These are phyloP conservation scores for Penicillium sp. DNA, from an alignment of 2,329 filamentous ascomycete genomes.

Conservation along the genomic window DNA sequence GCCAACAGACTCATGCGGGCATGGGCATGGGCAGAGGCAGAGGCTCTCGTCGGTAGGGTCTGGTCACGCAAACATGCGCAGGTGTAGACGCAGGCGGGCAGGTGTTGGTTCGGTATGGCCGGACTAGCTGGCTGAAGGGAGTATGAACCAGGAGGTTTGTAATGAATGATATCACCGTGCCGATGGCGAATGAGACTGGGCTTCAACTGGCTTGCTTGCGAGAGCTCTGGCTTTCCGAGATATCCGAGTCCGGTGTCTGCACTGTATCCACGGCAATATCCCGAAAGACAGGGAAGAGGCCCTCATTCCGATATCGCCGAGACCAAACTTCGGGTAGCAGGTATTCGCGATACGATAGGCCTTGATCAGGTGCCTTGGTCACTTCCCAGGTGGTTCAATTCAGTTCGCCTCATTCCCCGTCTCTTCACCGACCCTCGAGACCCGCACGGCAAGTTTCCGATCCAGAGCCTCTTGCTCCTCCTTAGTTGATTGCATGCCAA, in stretches of 20 bases:
- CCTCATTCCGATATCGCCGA: neutral
- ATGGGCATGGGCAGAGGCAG: neutral
- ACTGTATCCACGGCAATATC: neutral
- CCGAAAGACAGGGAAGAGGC: neutral
- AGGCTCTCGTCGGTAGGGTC: neutral
- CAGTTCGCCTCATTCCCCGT: constrained; percentile 22
- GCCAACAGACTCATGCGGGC: neutral
- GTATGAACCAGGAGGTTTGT: neutral
- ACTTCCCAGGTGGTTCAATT: neutral
- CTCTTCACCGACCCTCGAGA: constrained; percentile 33
- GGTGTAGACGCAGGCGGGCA: neutral
- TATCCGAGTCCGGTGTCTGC: neutral
- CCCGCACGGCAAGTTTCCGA: constrained; percentile 36
- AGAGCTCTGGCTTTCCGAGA: neutral
- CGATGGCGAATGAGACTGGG: neutral
- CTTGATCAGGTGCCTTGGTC: neutral
- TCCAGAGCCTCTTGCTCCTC: constrained; percentile 70
- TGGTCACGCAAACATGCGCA: neutral
- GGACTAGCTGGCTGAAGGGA: neutral
- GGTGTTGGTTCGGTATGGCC: neutral
- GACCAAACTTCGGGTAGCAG: too few relatives aligned
- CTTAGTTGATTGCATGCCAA: constrained; percentile 71
- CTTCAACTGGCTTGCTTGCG: neutral
- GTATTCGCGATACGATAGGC: neutral
- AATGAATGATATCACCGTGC: neutral